A percentile compares a stretch with the other conserved stretches of the same genome.
phyloP scores from a whole-genome alignment of 2,329 filamentous ascomycete species.

The Talaromyces funiculosus region DNA sequence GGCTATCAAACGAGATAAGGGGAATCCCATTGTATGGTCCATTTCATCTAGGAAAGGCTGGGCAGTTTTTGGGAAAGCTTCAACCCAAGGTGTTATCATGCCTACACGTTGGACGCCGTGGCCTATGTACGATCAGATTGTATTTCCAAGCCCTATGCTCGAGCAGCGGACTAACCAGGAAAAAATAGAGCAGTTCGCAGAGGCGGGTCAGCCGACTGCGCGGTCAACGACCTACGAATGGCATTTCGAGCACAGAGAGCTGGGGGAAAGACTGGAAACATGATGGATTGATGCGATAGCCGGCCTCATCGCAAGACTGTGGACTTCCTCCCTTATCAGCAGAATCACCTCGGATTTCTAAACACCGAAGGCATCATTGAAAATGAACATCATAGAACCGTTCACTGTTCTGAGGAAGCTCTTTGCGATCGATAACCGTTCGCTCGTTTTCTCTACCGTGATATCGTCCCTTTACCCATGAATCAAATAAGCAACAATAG shows the following conservation, averaged over 20 bases:
- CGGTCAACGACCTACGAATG: conserved; percentile 6
- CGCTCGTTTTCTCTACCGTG: background rate
- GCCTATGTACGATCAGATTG: conserved; percentile 46
- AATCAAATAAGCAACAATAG: background rate
- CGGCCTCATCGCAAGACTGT: conserved; percentile 5
- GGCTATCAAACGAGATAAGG: conserved; percentile 71
- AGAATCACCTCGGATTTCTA: background rate
- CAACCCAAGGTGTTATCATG: conserved; percentile 80
- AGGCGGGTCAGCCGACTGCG: background rate
- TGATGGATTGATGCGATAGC: background rate
- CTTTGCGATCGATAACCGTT: background rate
- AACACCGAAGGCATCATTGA: background rate
- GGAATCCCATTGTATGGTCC: conserved; percentile 67
- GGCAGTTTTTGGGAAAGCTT: conserved; percentile 74
- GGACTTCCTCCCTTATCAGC: background rate
- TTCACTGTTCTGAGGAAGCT: background rate
- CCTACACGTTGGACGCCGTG: conserved; percentile 86
- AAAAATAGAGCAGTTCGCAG: conserved; percentile 45
- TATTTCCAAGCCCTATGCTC: background rate
- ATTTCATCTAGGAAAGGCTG: conserved; percentile 77
- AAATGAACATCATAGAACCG: background rate
- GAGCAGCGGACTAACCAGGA: conserved; percentile 34
- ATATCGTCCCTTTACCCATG: background rate
- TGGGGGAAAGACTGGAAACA: background rate
- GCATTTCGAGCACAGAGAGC: conserved; percentile 6